Evolutionary conservation across 2,329 filamentous ascomycete species (phyloP), one percentile per base, ranked within the genome.

Genomic region (Tolypocladium cylindrosporum): DNA sequence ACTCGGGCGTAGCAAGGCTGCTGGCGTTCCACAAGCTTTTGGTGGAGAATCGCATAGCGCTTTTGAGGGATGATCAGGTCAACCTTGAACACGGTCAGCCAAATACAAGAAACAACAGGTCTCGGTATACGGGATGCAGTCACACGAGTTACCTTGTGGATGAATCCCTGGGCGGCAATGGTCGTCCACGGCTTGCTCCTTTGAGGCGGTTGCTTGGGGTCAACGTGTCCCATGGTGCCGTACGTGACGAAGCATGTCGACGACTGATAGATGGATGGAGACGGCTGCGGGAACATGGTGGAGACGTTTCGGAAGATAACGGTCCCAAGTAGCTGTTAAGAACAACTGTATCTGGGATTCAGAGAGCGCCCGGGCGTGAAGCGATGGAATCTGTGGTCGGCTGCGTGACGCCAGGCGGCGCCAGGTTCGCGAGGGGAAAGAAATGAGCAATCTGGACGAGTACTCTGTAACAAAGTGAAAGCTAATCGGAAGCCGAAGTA

Each of bases 111-210:
- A 31, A 31, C 6, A 34, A 10, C 2, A 43, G 21, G 21, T 2
- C 7, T n/a, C 27, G 31, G 14, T 6, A 36, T 13, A 11, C 7
- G 2, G 7, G 40, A 24, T 16, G 16, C 1, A 27, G 10, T n/a
- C n/a, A 40, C 56, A n/a, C 24, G 31, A 60, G 67, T 57, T 69
- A 86, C 87, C 65, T 84, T 88, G 68, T 93, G 87, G 31, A 87
- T 77, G 68, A 89, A 91, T 42, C 80, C 78, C 55, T 89, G 84
- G 1, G 77, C 74, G 31, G 82, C 71, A 61, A 96, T 80, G 1
- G 84, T 79, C 1, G 83, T 80, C 79, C 93, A 96, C 3, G 91
- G 92, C 64, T 89, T 86, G 66, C 84, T 87, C 68, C 88, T 92
- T 7, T 76, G 77, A 2, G 91, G 87, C 37, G 83, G 79, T 66